Evolutionary conservation across 1,139 yeast species (phyloP), one percentile per base, ranked within the genome.

Genomic region (Casaregolazyma lundiana): DNA sequence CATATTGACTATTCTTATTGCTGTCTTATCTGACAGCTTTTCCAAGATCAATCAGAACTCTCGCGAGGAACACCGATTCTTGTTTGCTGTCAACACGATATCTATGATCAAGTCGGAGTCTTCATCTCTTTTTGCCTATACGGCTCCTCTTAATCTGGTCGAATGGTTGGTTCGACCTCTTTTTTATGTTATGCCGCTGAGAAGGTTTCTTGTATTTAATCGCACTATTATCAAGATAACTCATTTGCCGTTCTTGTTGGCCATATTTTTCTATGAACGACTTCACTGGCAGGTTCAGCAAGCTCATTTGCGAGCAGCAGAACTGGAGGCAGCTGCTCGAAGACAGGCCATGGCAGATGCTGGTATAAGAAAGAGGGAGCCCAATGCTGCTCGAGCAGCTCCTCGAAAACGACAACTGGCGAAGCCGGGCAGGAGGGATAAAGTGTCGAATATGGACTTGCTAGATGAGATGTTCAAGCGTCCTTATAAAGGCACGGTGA

Each of bases 1-100:
- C 41, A 73, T 80, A 13, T 69, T 80, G 15, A 77, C 84, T 1
- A 77, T 80, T 47, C 67, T 79, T 45, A 81, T 81, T 5, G 80
- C 81, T 44, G 81, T 79, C 1, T 63, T 79, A 50, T 58, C 69
- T 15, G 66, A 66, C 43, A 59, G 68, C 18, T 75, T 67, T 53
- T 61, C 68, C 1, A 60, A 55, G 11, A 65, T 68, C 22, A 57
- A 58, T n/a, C 61, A 58, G n/a, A 67, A 66, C 48, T 66, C 71
- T 4, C 57, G 58, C 21, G 70, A 69, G 43, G 73, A 68, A 53
- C 68, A 67, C 48, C 67, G 67, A 41, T 68, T 59, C 45, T 48
- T 68, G 43, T 65, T 61, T 47, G 70, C 72, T 0, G 69, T 68
- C 20, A 66, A 67, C 52, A 64, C 71, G 2, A 63, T 68, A 44